These are phyloP conservation scores for Nemania serpens DNA, from an alignment of 2,329 filamentous ascomycete genomes.

Conservation along the genomic window DNA sequence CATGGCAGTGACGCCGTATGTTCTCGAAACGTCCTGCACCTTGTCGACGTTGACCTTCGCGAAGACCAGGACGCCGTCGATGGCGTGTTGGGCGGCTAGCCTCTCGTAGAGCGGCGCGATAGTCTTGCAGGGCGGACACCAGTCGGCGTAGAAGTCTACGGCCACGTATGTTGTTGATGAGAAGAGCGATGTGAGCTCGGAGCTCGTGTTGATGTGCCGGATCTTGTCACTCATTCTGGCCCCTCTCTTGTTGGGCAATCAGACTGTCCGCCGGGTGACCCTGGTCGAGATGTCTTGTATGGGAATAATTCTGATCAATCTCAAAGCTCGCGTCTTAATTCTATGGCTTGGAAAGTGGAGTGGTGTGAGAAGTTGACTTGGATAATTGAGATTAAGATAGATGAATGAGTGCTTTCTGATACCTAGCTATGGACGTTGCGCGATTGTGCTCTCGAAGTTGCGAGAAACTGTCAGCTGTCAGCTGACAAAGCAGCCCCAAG, in stretches of 20 bases:
- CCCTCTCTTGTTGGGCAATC: too few relatives aligned
- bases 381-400: background rate
- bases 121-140: conserved; percentile 65
- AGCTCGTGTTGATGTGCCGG: conserved; percentile 48
- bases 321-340: background rate
- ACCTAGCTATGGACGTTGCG: background rate
- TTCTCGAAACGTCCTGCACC: conserved; percentile 53
- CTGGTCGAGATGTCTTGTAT: too few relatives aligned
- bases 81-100: conserved; percentile 48
- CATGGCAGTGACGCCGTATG: conserved; percentile 59
- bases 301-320: too few relatives aligned
- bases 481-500: conserved; percentile 22
- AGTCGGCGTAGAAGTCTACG: conserved; percentile 63
- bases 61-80: conserved; percentile 54
- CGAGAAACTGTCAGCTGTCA: conserved; percentile 18
- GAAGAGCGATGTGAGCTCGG: conserved; percentile 56
- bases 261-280: too few relatives aligned
- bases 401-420: background rate
- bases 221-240: conserved; percentile 28
- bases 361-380: background rate
- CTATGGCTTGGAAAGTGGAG: background rate
- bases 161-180: conserved; percentile 55
- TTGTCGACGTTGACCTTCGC: conserved; percentile 65
- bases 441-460: conserved; percentile 9
- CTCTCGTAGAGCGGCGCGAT: conserved; percentile 60